Conservation (phyloP, 441 rosid genomes). For the Aleurites moluccanus region DNA sequence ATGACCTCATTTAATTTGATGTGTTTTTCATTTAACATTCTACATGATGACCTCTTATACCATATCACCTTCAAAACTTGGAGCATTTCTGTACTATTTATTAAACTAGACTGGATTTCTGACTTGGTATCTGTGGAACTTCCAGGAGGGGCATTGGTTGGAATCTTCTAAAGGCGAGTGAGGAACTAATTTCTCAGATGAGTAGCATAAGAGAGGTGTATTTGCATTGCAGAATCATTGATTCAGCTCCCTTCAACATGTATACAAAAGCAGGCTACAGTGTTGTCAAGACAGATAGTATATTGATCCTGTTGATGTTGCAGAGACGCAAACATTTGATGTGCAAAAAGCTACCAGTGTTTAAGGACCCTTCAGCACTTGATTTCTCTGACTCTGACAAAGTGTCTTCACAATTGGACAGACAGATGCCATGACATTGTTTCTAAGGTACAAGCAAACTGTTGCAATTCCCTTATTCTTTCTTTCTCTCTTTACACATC, state of each 20-base stretch:
- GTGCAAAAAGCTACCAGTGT: slow-evolving; percentile 66
- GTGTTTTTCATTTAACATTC: not conserved
- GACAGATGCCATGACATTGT: slow-evolving; percentile 23
- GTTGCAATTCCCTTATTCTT: not conserved
- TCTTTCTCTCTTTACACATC: not conserved
- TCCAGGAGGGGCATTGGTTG: slow-evolving; percentile 86
- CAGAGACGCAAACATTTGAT: slow-evolving; percentile 94
- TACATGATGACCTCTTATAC: not conserved
- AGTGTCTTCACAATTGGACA: slow-evolving; percentile 36
- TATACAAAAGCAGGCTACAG: slow-evolving; percentile 81
- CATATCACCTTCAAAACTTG: not conserved
- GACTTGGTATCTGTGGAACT: slow-evolving; percentile 23
- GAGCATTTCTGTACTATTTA: slow-evolving; percentile 4
- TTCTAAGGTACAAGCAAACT: slow-evolving; percentile 29
- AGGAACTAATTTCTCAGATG: slow-evolving; percentile 69
- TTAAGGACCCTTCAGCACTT: slow-evolving; percentile 27
- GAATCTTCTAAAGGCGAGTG: slow-evolving; percentile 91
- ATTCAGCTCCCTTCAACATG: slow-evolving; percentile 84
- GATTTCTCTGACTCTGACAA: slow-evolving; percentile 40
- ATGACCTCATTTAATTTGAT: slow-evolving; percentile 5
- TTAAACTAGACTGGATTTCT: slow-evolving; percentile 15
- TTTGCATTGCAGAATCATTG: slow-evolving; percentile 91
- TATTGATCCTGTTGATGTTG: slow-evolving; percentile 65
- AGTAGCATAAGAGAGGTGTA: slow-evolving; percentile 61
- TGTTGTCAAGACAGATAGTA: slow-evolving; percentile 60